Evolutionary conservation across 495 filamentous ascomycete genomes (phyloP).

Genomic region (Bombardia bombarda): DNA sequence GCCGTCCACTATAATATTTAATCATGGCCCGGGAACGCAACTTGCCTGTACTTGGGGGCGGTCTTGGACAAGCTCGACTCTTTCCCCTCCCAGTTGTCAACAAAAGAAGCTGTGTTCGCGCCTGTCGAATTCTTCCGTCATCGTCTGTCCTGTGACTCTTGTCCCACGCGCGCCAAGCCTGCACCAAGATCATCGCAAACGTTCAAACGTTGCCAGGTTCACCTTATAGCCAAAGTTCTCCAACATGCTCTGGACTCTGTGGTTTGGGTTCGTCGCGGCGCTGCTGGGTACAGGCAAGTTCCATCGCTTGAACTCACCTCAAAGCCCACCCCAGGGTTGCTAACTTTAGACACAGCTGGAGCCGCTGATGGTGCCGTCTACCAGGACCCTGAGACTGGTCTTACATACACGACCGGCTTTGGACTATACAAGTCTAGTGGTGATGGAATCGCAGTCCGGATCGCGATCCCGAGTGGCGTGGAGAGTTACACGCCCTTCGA

Average conservation of each 20-base stretch:
- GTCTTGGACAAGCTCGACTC: background rate
- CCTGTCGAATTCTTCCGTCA: too few relatives aligned
- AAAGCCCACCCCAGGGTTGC: background rate
- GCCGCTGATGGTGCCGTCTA: slow-evolving; percentile 24
- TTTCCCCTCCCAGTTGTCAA: background rate
- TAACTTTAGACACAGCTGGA: slow-evolving; percentile 7
- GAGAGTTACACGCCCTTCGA: slow-evolving; percentile 24
- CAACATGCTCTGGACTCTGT: slow-evolving; percentile 17
- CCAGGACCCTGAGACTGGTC: slow-evolving; percentile 40
- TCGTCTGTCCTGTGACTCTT: too few relatives aligned
- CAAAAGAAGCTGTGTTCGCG: background rate
- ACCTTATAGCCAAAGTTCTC: too few relatives aligned
- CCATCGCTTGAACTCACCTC: background rate
- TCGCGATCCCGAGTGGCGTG: slow-evolving; percentile 28
- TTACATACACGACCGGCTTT: slow-evolving; percentile 37
- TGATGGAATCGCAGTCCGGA: slow-evolving; percentile 27
- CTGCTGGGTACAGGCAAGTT: slow-evolving; percentile 12
- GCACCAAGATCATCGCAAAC: too few relatives aligned
- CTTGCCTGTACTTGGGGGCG: slow-evolving; percentile 4
- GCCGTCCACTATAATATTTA: slow-evolving; percentile 20
- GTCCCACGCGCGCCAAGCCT: too few relatives aligned
- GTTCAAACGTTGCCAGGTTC: too few relatives aligned
- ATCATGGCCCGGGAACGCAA: slow-evolving; percentile 14
- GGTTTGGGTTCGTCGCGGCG: slow-evolving; percentile 15
- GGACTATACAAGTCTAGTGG: slow-evolving; percentile 29